Conservation (phyloP, 192 early-diverging fungal genomes). For the Umbelopsis vinacea region DNA sequence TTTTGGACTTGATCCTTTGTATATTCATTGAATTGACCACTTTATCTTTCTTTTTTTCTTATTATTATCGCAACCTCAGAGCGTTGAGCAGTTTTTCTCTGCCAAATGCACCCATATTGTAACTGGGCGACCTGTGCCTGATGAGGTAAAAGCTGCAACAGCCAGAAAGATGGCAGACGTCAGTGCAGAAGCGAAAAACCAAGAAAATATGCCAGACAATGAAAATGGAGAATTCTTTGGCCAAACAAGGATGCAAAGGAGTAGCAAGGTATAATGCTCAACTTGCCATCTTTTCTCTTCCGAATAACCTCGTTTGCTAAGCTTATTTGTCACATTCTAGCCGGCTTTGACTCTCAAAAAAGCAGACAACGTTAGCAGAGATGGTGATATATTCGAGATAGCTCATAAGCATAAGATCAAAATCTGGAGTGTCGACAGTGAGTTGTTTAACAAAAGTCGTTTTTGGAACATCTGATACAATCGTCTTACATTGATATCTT, state of each 20-base stretch:
- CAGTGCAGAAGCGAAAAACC: not conserved
- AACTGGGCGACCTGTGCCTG: not conserved
- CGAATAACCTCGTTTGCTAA: not conserved
- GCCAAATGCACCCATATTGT: slow-evolving; percentile 16
- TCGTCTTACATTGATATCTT: not conserved
- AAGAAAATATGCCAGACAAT: not conserved
- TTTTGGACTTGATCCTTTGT: not conserved
- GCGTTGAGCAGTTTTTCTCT: slow-evolving; percentile 18
- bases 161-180: not conserved
- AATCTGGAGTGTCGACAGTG: slow-evolving; percentile 27
- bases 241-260: not conserved
- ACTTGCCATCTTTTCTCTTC: not conserved
- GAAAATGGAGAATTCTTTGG: not conserved
- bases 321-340: not conserved
- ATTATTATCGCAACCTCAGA: not conserved
- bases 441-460: not conserved
- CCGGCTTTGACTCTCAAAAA: not conserved
- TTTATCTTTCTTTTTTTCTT: not conserved
- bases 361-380: slow-evolving; percentile 2
- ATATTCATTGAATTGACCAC: not conserved
- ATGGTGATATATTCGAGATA: slow-evolving; percentile 25
- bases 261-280: not conserved
- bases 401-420: slow-evolving; percentile 23
- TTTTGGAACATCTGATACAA: not conserved
- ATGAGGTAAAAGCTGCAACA: not conserved